A percentile compares a stretch with the other conserved stretches of the same genome.
Conservation (phyloP, 805 yeast genomes). For the Peterozyma xylosa region DNA sequence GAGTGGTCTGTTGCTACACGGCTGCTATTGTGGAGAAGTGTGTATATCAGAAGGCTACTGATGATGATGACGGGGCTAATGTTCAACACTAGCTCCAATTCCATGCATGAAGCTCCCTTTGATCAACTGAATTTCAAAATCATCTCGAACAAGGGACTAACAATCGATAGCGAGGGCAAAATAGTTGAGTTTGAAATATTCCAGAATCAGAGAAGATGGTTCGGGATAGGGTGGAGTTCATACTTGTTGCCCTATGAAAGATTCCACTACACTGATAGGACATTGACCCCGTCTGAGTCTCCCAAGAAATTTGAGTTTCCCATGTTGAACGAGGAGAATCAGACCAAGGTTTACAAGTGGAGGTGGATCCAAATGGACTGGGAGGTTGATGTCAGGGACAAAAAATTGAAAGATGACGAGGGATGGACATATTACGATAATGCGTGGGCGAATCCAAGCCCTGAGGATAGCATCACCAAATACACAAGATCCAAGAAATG, state of each 20-base stretch:
- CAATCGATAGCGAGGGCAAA: conserved; percentile 26
- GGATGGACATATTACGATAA: conserved; percentile 54
- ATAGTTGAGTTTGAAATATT: conserved; percentile 40
- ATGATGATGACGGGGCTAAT: conserved; percentile 34
- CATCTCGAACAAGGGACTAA: conserved; percentile 1
- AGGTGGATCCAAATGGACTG: conserved; percentile 50
- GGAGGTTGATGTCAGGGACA: conserved; percentile 35
- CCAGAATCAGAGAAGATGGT: conserved; percentile 56
- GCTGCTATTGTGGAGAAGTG: conserved; percentile 43
- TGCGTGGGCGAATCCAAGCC: conserved; percentile 36
- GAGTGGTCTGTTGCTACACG: conserved; percentile 39
- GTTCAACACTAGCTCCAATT: conserved; percentile 10
- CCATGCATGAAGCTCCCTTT: too few relatives aligned
- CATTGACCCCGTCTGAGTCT: conserved; percentile 20
- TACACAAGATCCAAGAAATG: conserved; percentile 48
- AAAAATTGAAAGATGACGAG: conserved; percentile 25
- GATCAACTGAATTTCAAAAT: conserved; percentile 5
- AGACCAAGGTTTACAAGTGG: conserved; percentile 39
- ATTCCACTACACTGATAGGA: conserved; percentile 36
- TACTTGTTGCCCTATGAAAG: conserved; percentile 45
- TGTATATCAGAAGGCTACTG: conserved; percentile 28
- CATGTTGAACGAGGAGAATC: conserved; percentile 17
- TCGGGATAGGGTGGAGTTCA: conserved; percentile 54
- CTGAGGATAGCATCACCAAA: conserved; percentile 36
- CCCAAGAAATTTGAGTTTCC: conserved; percentile 40